These are phyloP conservation scores for Monilinia polystroma DNA, from an alignment of 2,329 filamentous ascomycete genomes.

Conservation along the genomic window DNA sequence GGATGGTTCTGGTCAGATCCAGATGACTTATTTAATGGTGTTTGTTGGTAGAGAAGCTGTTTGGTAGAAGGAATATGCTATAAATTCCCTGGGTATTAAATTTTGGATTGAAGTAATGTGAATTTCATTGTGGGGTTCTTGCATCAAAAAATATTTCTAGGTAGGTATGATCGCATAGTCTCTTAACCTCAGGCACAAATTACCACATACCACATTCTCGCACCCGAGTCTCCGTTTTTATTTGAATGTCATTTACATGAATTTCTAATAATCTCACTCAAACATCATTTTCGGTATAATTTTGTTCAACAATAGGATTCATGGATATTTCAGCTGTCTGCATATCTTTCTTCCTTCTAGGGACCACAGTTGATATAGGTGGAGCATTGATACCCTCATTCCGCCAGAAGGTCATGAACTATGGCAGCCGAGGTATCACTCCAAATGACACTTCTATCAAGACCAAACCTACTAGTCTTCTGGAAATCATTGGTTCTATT, in stretches of 20 bases:
- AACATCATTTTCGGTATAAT: background rate
- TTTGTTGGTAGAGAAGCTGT: background rate
- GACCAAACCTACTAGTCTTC: slow-evolving; percentile 17
- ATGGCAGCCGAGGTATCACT: slow-evolving; percentile 35
- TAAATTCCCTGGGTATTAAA: background rate
- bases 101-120: slow-evolving; percentile 13
- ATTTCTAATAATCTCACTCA: background rate
- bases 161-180: slow-evolving; percentile 8
- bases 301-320: slow-evolving; percentile 27
- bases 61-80: background rate
- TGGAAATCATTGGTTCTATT: slow-evolving; percentile 32
- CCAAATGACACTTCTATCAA: slow-evolving; percentile 2
- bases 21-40: background rate
- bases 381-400: slow-evolving; percentile 37
- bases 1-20: slow-evolving; percentile 15
- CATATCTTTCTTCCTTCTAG: slow-evolving; percentile 36
- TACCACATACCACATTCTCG: too few relatives aligned
- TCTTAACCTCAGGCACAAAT: slow-evolving; percentile 5
- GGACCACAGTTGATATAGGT: slow-evolving; percentile 33
- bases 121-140: slow-evolving; percentile 18
- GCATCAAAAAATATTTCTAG: slow-evolving; percentile 16
- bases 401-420: slow-evolving; percentile 37
- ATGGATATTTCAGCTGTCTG: slow-evolving; percentile 35
- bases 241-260: background rate
- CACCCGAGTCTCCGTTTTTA: background rate